Evolutionary conservation across 2,329 filamentous ascomycete species (phyloP), one percentile per base, ranked within the genome.

Genomic region (Anisogramma anomala): DNA sequence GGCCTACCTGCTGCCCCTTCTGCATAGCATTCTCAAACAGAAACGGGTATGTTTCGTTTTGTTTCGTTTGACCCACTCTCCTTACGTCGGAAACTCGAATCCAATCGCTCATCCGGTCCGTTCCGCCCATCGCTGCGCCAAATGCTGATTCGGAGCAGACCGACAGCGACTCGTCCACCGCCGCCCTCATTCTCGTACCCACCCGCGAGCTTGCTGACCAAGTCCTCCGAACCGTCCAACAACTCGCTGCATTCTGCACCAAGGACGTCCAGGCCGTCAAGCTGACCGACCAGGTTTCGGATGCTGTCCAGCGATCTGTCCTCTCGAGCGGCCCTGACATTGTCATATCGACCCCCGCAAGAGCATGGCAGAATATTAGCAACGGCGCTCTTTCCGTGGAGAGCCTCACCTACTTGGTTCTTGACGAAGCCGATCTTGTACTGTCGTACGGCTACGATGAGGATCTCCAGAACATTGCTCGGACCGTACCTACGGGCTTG

Each of bases 171-270:
- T 64, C 71, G 33, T 68, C 61, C 41, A 88, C 78, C 3, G 76
- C 83, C 3, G 80, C 79, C n/a, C 74, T 98, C 15, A 83, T 98
- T 44, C 79, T 98, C 11, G 88, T 96, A 1, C 91, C 91, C 2
- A 96, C 91, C 3, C 81, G 86, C 60, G 91, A 98, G 62, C 79
- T 98, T 41, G 89, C 89, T 47, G 83, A 89, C 46, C 91, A 98
- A 61, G 85, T 96, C 35, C 75, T 79, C 52, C 87, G 84, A 58
- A 75, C 79, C 10, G 75, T 93, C 48, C 78, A 84, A 48, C 71
- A 77, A 8, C 82, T 95, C 53, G 74, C 85, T 9, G 68, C 77
- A 14, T 95, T 88, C 59, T 94, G 87, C 60, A 79, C 82, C 28
- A 88, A 93, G 58, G 82, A 89, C 46, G 69, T 96, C 14, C 76